Evolutionary conservation across 768 basidiomycete genomes (phyloP), one percentile per base, ranked within the genome.

Genomic region (Strobilomyces echinocephalus): DNA sequence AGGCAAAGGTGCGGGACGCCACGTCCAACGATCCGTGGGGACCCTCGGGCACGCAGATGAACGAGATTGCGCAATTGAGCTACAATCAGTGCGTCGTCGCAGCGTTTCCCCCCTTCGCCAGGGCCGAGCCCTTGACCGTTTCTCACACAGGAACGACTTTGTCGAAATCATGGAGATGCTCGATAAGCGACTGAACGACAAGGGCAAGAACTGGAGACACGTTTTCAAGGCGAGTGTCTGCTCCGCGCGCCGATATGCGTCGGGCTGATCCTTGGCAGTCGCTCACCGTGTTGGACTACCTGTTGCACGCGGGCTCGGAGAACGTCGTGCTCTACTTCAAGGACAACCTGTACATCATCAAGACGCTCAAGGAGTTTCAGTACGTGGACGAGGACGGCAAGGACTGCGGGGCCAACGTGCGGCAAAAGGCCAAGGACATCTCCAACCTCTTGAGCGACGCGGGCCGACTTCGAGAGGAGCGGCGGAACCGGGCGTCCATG

Each of bases 81-180:
- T 97, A 91, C 71, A 97, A 97, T 73, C 95, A 97, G 95, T 94
- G 62, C 67, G 88, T 54, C 35, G 14, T 35, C 35, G 24, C 24
- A 2, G 24, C 24, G 24, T 14, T 35, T 6, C 35, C 35, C 14
- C 11, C 12, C 24, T 4, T 24, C 24, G 24, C 24, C 24, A 4
- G 35, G 35, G 14, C 1, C 35, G 35, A 12, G 35, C 35, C 35
- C 12, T 38, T n/a, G 36, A 38, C 15, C 11, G 9, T 12, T n/a
- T 34, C 14, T 34, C 36, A 7, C 46, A 53, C 52, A 81, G 94
- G 72, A 88, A 85, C 55, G 95, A 98, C 64, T 99, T 99, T 69
- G 93, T 98, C 12, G 97, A 99, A 74, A 91, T 99, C 65, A 97
- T 99, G 93, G 97, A 99, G 76, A 97, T 97, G 92, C 79, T 99